Evolutionary conservation across 768 basidiomycete genomes (phyloP), one percentile per base, ranked within the genome.

Genomic region (Lyophyllum semitale): DNA sequence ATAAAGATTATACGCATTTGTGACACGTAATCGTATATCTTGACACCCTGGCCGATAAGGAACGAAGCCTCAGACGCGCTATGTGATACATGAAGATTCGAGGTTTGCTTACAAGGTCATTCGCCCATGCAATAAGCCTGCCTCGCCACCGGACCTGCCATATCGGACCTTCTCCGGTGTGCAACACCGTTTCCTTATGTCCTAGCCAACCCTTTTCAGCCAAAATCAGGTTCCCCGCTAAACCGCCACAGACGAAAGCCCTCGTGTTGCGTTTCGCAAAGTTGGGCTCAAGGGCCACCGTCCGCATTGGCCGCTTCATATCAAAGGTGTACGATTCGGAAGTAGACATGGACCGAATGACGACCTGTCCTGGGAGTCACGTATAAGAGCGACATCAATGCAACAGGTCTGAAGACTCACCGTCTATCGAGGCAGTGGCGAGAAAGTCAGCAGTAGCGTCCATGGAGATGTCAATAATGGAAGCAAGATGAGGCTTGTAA

Each of bases 181-280:
- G 88, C 18, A 97, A 68, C 6, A 88, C 70, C 0, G 88, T 91
- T 68, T 96, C 95, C 65, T 92, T 97, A 64, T 97, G 91, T 0
- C 96, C 95, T 1, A 98, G 73, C 95, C 97, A 98, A 6, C 95
- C 92, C 67, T 97, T 98, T 76, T 98, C 96, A 59, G 91, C 84
- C 62, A 97, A 63, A n/a, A 91, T 77, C 25, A 99, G 74, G 20
- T 80, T 85, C 4, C 97, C 96, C 0, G 92, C 89, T 80, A 96
- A 81, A 8, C 97, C 97, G 20, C 96, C 97, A 52, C 89, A 93
- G 11, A 97, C 89, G 62, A 97, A 88, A 0, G 89, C 82, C 20
- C 93, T 81, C 8, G 89, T 83, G 33, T 80, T 79, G 47, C 83
- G 84, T 71, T 89, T 91, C 3, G 89, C 84, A 58, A 96, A 99